These are phyloP conservation scores for Cladorrhinum samala DNA, from an alignment of 495 filamentous ascomycete genomes.

Conservation along the genomic window DNA sequence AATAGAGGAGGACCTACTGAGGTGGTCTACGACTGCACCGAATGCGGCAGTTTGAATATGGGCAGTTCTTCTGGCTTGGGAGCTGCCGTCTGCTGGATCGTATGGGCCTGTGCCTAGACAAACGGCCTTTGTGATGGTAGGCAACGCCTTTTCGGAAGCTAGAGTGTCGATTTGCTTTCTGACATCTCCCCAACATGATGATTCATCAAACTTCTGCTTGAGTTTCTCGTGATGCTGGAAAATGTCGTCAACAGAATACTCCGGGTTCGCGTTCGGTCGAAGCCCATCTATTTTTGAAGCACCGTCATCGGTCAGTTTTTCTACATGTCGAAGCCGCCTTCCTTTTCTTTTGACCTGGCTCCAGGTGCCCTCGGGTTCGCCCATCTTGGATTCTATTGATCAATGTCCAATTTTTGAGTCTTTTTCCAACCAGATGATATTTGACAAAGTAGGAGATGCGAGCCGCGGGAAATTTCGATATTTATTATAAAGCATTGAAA, in stretches of 20 bases:
- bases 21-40: slow-evolving; percentile 39
- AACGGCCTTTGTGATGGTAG: slow-evolving; percentile 30
- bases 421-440: no score
- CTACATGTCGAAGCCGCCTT: slow-evolving; percentile 17
- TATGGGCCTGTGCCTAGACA: slow-evolving; percentile 42
- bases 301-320: background rate
- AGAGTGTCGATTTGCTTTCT: slow-evolving; percentile 7
- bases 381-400: slow-evolving; percentile 10
- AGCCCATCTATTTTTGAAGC: slow-evolving; percentile 6
- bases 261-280: slow-evolving; percentile 25
- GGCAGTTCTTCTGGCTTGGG: slow-evolving; percentile 25
- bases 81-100: slow-evolving; percentile 34
- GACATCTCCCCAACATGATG: slow-evolving; percentile 19
- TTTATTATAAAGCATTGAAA: no score
- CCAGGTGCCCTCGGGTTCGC: slow-evolving; percentile 16
- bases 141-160: slow-evolving; percentile 4
- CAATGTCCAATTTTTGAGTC: no score
- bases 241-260: slow-evolving; percentile 20
- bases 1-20: no score
- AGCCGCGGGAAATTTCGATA: no score
- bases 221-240: slow-evolving; percentile 16
- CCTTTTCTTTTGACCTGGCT: slow-evolving; percentile 25
- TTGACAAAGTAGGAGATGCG: no score
- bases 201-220: slow-evolving; percentile 10
- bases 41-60: slow-evolving; percentile 60